A percentile compares a stretch with the other conserved stretches of the same genome.
Conservation (phyloP, 1,139 yeast genomes). For the Saccharomyces pastorianus region DNA sequence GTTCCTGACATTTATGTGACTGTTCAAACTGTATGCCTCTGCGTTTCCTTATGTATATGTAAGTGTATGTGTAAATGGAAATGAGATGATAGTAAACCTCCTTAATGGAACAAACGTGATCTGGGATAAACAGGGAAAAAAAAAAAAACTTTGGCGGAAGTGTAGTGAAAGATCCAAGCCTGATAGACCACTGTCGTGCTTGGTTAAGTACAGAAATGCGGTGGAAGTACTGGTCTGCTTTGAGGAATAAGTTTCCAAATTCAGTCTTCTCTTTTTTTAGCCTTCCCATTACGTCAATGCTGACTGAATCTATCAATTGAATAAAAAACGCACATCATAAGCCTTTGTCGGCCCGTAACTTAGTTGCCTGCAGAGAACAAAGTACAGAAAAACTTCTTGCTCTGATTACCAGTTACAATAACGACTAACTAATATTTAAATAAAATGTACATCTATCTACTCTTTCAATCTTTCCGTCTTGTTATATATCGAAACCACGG, state of each 20-base stretch:
- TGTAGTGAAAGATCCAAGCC: background rate
- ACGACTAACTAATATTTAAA: background rate
- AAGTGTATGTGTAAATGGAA: background rate
- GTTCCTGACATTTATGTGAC: background rate
- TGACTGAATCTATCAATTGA: background rate
- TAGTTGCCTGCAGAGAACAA: background rate
- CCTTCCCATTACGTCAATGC: background rate
- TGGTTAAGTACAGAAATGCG: background rate
- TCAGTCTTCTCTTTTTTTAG: background rate
- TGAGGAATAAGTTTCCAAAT: background rate
- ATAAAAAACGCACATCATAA: background rate
- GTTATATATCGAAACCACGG: slow-evolving; percentile 36
- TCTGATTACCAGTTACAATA: background rate
- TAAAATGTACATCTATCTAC: background rate
- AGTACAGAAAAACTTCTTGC: background rate
- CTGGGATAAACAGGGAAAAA: background rate
- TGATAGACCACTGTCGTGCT: background rate
- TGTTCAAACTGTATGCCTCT: background rate
- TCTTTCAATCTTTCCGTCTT: background rate
- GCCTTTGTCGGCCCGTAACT: background rate
- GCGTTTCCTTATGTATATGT: background rate
- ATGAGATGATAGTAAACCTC: background rate
- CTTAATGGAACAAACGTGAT: background rate
- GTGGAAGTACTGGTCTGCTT: background rate
- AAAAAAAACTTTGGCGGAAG: background rate